Evolutionary conservation across 1,139 yeast genomes (phyloP).

Genomic region (Lodderomyces margitis): DNA sequence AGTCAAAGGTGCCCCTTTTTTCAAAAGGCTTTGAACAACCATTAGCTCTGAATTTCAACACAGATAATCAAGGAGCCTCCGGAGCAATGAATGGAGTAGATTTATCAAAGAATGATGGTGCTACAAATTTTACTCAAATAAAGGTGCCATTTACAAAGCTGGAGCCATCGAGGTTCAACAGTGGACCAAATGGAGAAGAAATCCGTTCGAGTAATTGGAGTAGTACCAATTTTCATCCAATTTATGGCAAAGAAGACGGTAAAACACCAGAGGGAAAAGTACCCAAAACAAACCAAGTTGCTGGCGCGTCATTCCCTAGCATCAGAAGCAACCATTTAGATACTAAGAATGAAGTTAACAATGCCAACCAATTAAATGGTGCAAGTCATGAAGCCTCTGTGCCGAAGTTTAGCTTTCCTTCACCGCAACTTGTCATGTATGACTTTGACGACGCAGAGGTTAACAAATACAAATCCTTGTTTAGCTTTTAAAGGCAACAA

Average conservation of each 20-base stretch:
- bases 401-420: constrained; percentile 26
- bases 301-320: background rate
- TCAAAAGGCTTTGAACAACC: background rate
- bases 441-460: constrained; percentile 27
- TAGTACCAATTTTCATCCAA: too few species aligned
- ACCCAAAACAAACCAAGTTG: background rate
- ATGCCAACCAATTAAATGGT: background rate
- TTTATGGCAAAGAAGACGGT: too few species aligned
- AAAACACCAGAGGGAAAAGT: background rate
- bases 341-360: background rate
- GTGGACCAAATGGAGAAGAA: background rate
- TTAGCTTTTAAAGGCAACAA: constrained; percentile 22
- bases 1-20: background rate
- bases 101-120: background rate
- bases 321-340: constrained; percentile 1
- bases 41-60: background rate
- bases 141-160: background rate
- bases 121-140: too few species aligned
- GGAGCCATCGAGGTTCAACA: background rate
- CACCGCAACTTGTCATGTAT: constrained; percentile 23
- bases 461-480: constrained; percentile 25
- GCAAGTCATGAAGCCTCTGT: background rate
- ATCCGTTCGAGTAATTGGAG: too few species aligned
- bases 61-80: background rate
- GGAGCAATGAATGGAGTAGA: background rate